Conservation (phyloP, 1,139 yeast genomes). For the Spencermartinsiella ligniputridi region DNA sequence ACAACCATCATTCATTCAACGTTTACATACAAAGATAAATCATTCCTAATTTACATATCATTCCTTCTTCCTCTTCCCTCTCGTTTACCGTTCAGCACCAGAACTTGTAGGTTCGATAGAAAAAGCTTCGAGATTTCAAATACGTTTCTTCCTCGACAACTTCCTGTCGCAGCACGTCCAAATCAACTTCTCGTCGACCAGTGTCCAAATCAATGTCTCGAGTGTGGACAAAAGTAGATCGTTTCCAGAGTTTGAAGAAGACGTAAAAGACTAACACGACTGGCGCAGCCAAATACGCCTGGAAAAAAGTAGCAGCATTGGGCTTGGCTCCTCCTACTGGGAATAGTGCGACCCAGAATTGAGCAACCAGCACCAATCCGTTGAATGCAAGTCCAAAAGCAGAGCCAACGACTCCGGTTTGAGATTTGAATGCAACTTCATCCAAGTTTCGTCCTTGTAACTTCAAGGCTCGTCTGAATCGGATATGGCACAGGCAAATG, state of each 20-base stretch:
- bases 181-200: slow-evolving; percentile 53
- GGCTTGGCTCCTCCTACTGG: slow-evolving; percentile 53
- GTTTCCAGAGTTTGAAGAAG: slow-evolving; percentile 47
- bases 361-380: slow-evolving; percentile 64
- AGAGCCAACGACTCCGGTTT: slow-evolving; percentile 69
- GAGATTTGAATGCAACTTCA: slow-evolving; percentile 69
- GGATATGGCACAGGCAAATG: slow-evolving; percentile 67
- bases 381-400: slow-evolving; percentile 58
- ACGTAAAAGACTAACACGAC: slow-evolving; percentile 46
- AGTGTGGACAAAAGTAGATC: slow-evolving; percentile 39
- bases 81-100: slow-evolving; percentile 49
- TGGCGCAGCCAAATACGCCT: slow-evolving; percentile 51
- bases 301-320: slow-evolving; percentile 44
- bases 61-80: too few relatives aligned
- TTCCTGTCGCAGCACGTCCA: slow-evolving; percentile 48
- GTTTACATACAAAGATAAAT: too few relatives aligned
- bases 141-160: slow-evolving; percentile 42
- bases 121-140: slow-evolving; percentile 34
- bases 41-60: not conserved
- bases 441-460: slow-evolving; percentile 58
- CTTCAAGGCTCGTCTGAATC: slow-evolving; percentile 72
- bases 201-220: slow-evolving; percentile 42
- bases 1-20: too few relatives aligned
- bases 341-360: slow-evolving; percentile 74
- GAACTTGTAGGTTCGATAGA: slow-evolving; percentile 36